Evolutionary conservation across 805 yeast genomes (phyloP).

Genomic region (Candida qinlingensis): DNA sequence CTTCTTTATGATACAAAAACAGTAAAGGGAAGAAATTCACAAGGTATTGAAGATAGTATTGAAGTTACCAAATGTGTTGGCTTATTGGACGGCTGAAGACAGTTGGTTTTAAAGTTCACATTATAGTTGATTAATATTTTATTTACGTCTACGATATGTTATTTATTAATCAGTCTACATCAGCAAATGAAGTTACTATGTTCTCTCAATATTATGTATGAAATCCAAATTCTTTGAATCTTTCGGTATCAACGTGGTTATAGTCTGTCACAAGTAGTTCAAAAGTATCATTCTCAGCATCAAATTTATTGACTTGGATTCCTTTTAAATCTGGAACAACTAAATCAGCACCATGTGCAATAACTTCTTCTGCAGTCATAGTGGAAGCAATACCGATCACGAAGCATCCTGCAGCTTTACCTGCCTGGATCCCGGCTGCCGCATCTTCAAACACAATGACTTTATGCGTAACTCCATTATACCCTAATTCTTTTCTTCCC

Average conservation of each 20-base stretch:
- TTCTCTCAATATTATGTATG: neutral
- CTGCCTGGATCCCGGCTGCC: conserved; percentile 82
- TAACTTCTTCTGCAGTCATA: conserved; percentile 59
- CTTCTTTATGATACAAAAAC: conserved; percentile 33
- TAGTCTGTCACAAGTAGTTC: conserved; percentile 33
- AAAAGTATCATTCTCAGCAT: conserved; percentile 33
- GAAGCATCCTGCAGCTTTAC: conserved; percentile 76
- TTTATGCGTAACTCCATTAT: conserved; percentile 29
- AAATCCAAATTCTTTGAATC: conserved; percentile 1
- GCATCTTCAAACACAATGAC: conserved; percentile 82
- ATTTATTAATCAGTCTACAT: neutral
- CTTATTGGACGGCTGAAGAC: conserved; percentile 10
- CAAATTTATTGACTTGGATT: conserved; percentile 54
- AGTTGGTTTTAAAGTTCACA: too few relatives aligned
- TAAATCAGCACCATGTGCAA: conserved; percentile 71
- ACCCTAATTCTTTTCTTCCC: conserved; percentile 41
- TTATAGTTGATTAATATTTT: too few relatives aligned
- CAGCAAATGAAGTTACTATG: too few relatives aligned
- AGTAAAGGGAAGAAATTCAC: conserved; percentile 7
- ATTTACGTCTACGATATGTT: too few relatives aligned
- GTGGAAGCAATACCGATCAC: conserved; percentile 83
- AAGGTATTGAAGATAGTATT: conserved; percentile 7
- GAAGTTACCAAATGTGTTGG: conserved; percentile 19
- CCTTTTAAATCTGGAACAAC: conserved; percentile 67
- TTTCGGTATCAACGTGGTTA: conserved; percentile 11